Evolutionary conservation across 1,284 basidiomycete species (phyloP).

Genomic region (Boletus sp.): DNA sequence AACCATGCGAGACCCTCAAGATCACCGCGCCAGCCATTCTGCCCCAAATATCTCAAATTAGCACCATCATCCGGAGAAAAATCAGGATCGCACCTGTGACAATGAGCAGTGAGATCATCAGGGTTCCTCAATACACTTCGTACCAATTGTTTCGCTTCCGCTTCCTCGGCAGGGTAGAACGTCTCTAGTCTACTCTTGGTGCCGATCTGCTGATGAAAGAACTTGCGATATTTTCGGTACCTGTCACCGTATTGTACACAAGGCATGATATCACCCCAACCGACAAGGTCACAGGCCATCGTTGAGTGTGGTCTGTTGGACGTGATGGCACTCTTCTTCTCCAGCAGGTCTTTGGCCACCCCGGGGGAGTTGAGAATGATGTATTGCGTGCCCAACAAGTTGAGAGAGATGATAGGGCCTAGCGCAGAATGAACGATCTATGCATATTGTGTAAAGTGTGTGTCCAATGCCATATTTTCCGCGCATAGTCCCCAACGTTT

Average conservation of each 20-base stretch:
- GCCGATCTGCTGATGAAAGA: too few relatives aligned
- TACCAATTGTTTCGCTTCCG: slow-evolving; percentile 20
- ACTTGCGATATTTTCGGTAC: slow-evolving; percentile 4
- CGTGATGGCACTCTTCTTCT: slow-evolving; percentile 16
- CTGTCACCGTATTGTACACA: slow-evolving; percentile 26
- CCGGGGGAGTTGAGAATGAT: slow-evolving; percentile 21
- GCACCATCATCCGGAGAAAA: not conserved
- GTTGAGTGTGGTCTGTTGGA: slow-evolving; percentile 2
- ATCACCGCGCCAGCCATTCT: slow-evolving; percentile 12
- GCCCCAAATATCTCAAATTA: not conserved
- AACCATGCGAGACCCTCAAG: slow-evolving; percentile 20
- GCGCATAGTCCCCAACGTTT: slow-evolving; percentile 44
- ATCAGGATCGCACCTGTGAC: slow-evolving; percentile 13
- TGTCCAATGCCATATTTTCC: slow-evolving; percentile 39
- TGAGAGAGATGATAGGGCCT: slow-evolving; percentile 18
- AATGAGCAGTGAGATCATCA: slow-evolving; percentile 3
- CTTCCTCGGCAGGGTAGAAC: slow-evolving; percentile 15
- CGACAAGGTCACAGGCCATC: slow-evolving; percentile 26
- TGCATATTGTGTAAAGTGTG: slow-evolving; percentile 33
- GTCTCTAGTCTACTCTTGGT: slow-evolving; percentile 8
- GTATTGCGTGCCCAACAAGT: not conserved
- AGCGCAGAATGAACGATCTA: slow-evolving; percentile 25
- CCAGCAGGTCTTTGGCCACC: slow-evolving; percentile 19
- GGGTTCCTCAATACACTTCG: slow-evolving; percentile 14
- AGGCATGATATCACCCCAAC: slow-evolving; percentile 21